phyloP scores from a whole-genome alignment of 177 flowering plant genomes.

The Tripterygium wilfordii region DNA sequence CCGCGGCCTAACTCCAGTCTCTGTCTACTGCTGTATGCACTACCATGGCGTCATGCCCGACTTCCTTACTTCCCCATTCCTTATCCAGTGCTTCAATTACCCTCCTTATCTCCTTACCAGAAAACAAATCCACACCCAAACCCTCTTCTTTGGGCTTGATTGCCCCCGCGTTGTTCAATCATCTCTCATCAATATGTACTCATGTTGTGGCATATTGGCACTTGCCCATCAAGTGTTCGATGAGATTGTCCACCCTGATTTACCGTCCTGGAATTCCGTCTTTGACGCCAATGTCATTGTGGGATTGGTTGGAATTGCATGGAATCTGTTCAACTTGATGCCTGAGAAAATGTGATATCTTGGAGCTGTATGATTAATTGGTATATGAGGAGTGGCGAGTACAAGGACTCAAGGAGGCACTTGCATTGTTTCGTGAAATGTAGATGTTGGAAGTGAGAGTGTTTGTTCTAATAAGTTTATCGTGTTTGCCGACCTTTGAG shows the following conservation, averaged over 20 bases:
- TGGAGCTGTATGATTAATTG: slow-evolving; percentile 45
- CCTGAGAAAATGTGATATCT: slow-evolving; percentile 29
- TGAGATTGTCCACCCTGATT: slow-evolving; percentile 22
- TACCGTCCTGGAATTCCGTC: slow-evolving; percentile 40
- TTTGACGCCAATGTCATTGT: slow-evolving; percentile 12
- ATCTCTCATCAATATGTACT: slow-evolving; percentile 33
- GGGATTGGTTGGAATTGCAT: slow-evolving; percentile 22
- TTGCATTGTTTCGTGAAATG: slow-evolving; percentile 37
- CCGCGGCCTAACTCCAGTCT: slow-evolving; percentile 14
- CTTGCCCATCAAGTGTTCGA: slow-evolving; percentile 28
- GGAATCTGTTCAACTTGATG: slow-evolving; percentile 29
- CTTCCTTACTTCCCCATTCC: slow-evolving; percentile 36
- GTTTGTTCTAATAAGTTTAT: slow-evolving; percentile 33
- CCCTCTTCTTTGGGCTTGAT: slow-evolving; percentile 17
- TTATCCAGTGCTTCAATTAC: slow-evolving; percentile 26
- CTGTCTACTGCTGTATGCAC: slow-evolving; percentile 32
- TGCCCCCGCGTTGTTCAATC: slow-evolving; percentile 23
- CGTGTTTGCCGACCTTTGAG: slow-evolving; percentile 28
- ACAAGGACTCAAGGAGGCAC: slow-evolving; percentile 28
- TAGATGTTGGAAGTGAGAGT: slow-evolving; percentile 12
- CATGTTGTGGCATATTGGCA: slow-evolving; percentile 20
- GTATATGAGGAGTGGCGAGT: slow-evolving; percentile 23
- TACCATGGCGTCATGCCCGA: slow-evolving; percentile 30
- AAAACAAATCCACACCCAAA: slow-evolving; percentile 21
- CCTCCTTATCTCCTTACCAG: slow-evolving; percentile 20